Conservation (phyloP, 2,329 filamentous ascomycete species). For the Trichoderma sp. region DNA sequence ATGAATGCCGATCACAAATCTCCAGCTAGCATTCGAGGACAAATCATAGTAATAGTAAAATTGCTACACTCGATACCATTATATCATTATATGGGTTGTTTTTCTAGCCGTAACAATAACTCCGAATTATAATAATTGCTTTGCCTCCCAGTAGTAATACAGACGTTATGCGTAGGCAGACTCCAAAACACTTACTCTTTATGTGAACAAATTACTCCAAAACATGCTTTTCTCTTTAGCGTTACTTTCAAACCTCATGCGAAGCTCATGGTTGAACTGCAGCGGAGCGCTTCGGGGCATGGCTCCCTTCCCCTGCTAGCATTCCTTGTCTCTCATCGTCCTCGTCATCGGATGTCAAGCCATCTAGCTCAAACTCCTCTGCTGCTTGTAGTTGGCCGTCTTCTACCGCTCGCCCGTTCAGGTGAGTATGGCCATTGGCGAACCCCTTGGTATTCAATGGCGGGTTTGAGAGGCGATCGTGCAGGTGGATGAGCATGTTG, state of each 20-base stretch:
- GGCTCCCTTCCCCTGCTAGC: conserved; percentile 32
- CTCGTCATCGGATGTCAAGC: conserved; percentile 86
- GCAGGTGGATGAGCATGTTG: conserved; percentile 83
- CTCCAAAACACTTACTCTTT: conserved; percentile 15
- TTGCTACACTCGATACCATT: neutral
- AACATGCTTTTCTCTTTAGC: neutral
- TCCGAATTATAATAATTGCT: neutral
- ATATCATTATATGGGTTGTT: neutral
- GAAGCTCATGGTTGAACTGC: neutral
- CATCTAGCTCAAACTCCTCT: conserved; percentile 92
- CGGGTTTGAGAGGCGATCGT: conserved; percentile 64
- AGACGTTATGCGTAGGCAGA: conserved; percentile 20
- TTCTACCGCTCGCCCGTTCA: conserved; percentile 45
- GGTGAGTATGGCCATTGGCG: conserved; percentile 42
- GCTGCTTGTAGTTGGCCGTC: conserved; percentile 72
- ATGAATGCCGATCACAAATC: neutral
- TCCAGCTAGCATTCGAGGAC: neutral
- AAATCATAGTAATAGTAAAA: neutral
- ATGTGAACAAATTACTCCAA: neutral
- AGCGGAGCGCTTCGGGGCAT: conserved; percentile 5
- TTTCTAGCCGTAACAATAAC: neutral
- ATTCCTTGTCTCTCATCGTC: conserved; percentile 56
- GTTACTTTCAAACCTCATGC: neutral
- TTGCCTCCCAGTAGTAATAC: conserved; percentile 6
- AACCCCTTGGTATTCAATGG: conserved; percentile 43